Evolutionary conservation across 73 alveolate genomes (phyloP).

Genomic region (Paramecium primaurelia): DNA sequence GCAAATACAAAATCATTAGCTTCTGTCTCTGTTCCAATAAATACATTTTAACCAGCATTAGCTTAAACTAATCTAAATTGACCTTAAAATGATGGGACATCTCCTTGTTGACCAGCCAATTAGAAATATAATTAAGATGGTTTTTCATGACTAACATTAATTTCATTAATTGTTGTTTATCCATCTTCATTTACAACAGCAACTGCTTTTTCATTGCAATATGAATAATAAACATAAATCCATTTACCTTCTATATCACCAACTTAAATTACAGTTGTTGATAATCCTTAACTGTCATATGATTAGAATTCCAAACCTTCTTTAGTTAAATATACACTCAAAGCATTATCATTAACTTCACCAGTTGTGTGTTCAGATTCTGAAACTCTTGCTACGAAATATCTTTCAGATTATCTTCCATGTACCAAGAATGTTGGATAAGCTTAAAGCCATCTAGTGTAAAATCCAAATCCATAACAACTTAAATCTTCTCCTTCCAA

Average conservation of each 20-base stretch:
- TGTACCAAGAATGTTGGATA: conserved; percentile 21
- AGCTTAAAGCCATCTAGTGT: conserved; percentile 4
- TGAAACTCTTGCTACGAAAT: neutral
- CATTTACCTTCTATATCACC: conserved; percentile 29
- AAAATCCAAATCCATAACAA: conserved; percentile 29
- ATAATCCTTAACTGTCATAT: neutral
- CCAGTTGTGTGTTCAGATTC: neutral
- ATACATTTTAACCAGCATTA: neutral
- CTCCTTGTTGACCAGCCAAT: neutral
- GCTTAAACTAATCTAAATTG: neutral
- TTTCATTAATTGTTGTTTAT: neutral
- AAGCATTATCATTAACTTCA: neutral
- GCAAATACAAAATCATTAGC: neutral
- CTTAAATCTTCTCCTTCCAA: conserved; percentile 10
- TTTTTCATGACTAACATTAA: neutral
- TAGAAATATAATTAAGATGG: conserved; percentile 8
- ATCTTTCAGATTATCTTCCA: conserved; percentile 10
- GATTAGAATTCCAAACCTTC: conserved; percentile 26
- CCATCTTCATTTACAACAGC: neutral
- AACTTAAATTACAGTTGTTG: neutral
- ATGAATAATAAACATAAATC: neutral
- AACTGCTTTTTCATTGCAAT: conserved; percentile 23
- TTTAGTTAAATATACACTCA: neutral
- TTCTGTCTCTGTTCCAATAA: neutral
- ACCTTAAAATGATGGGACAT: conserved; percentile 11